Conservation (phyloP, 2,329 filamentous ascomycete genomes). For the Onygenales sp. region DNA sequence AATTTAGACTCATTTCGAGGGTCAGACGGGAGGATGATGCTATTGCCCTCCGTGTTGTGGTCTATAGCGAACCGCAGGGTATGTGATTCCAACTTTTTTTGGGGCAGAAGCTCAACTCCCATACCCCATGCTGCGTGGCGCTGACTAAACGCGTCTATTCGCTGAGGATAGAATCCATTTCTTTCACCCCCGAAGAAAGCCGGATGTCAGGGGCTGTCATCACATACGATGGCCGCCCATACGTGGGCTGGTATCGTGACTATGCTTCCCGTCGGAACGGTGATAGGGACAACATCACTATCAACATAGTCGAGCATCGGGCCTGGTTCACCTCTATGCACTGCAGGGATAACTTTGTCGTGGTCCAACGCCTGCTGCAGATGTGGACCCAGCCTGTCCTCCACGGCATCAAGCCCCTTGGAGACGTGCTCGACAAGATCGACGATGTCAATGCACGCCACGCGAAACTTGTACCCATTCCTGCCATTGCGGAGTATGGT, state of each 20-base stretch:
- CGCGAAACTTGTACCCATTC: not conserved
- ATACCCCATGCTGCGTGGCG: not conserved
- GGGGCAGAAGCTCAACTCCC: not conserved
- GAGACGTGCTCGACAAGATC: not conserved
- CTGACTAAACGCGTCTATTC: not conserved
- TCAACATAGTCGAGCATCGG: not conserved
- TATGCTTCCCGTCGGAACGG: slow-evolving; percentile 4
- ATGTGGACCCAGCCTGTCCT: slow-evolving; percentile 4
- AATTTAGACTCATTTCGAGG: not conserved
- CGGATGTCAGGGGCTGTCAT: slow-evolving; percentile 3
- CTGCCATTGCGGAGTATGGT: not conserved
- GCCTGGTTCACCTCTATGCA: slow-evolving; percentile 4
- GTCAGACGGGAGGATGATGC: not conserved
- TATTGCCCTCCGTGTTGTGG: not conserved
- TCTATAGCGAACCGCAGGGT: not conserved
- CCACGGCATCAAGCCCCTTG: not conserved
- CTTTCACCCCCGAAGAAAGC: not conserved
- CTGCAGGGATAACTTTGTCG: slow-evolving; percentile 1
- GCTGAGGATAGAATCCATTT: not conserved
- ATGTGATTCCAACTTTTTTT: not conserved
- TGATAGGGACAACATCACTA: not conserved
- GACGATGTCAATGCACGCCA: not conserved
- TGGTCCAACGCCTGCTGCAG: slow-evolving; percentile 1
- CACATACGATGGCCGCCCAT: slow-evolving; percentile 3
- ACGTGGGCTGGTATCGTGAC: slow-evolving; percentile 4